Percentiles rank a stretch among this genome's conserved stretches.
Evolutionary conservation across 164 flowering plant species (phyloP).

Genomic region (Liquidambar formosana): DNA sequence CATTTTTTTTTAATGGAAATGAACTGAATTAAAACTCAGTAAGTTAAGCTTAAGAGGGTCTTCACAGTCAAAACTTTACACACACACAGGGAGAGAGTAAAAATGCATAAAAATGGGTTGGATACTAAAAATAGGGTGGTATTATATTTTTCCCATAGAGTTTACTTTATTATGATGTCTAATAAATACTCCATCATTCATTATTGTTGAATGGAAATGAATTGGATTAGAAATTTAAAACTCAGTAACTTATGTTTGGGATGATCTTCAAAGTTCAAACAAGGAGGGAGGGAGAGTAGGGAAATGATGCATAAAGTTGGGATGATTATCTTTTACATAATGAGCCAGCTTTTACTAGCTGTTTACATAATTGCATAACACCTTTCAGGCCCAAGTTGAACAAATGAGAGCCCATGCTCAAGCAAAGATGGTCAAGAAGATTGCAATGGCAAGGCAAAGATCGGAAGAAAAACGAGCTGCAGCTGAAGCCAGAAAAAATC

Average conservation of each 20-base stretch:
- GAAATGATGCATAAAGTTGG: neutral
- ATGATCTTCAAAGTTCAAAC: neutral
- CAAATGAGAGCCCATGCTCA: conserved; percentile 70
- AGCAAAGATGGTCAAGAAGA: conserved; percentile 76
- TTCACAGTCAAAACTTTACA: no score
- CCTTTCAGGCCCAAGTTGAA: conserved; percentile 64
- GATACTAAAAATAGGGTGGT: no score
- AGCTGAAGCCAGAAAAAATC: conserved; percentile 62
- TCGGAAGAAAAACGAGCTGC: conserved; percentile 71
- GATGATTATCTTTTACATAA: neutral
- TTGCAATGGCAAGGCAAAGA: conserved; percentile 62
- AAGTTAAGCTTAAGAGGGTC: no score
- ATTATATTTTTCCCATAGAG: no score
- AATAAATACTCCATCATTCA: no score
- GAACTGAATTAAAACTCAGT: no score
- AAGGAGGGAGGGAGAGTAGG: neutral
- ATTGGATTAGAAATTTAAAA: no score
- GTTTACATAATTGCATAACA: neutral
- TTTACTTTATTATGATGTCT: no score
- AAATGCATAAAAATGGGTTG: no score
- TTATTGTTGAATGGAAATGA: no score
- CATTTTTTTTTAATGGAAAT: neutral
- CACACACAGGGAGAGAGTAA: no score
- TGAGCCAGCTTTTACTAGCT: neutral
- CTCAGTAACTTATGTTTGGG: no score